Evolutionary conservation across 768 basidiomycete genomes (phyloP), one percentile per base, ranked within the genome.

Genomic region (Dentipellis fragilis): DNA sequence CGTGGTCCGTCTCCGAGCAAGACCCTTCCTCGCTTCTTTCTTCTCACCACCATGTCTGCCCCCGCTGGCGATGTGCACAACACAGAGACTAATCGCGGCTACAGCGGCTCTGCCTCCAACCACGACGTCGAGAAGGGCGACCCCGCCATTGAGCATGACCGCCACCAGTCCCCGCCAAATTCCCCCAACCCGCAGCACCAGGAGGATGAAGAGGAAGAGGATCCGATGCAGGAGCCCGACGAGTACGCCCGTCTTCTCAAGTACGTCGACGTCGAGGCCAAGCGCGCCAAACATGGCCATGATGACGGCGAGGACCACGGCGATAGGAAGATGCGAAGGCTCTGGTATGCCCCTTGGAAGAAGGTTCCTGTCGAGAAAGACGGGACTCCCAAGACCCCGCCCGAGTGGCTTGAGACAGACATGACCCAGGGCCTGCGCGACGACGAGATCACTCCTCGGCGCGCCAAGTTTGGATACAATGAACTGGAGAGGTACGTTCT

Each of bases 301-400:
- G 58, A 54, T 21, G 39, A 48, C 0, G 54, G 38, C 29, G 53
- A 19, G 9, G 54, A 11, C 2, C 39, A 2, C 7, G 63, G 58
- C 2, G 59, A 60, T 37, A 58, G 52, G 35, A 60, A 68, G 59
- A 62, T 61, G 38, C 61, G 55, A 40, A 64, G 76, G 16, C 59
- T 71, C 1, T 77, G 76, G 76, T 77, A 76, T 59, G 65, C 68
- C 22, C 75, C 75, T 12, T 77, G 75, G 75, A 75, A 72, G 61
- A 74, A 64, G 55, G 63, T 68, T 45, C 65, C 65, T 46, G 62
- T 66, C 12, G 49, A 64, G 36, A 54, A 53, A 49, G 61, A 65
- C 12, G 62, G 59, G 34, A 60, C 65, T 36, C 65, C 64, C 65
- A 68, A 70, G 63, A 65, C 72, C 14, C 71, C 74, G 4, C 57